These are phyloP conservation scores for Dicorynia guianensis DNA, from an alignment of 306 rosid species.

Conservation along the genomic window DNA sequence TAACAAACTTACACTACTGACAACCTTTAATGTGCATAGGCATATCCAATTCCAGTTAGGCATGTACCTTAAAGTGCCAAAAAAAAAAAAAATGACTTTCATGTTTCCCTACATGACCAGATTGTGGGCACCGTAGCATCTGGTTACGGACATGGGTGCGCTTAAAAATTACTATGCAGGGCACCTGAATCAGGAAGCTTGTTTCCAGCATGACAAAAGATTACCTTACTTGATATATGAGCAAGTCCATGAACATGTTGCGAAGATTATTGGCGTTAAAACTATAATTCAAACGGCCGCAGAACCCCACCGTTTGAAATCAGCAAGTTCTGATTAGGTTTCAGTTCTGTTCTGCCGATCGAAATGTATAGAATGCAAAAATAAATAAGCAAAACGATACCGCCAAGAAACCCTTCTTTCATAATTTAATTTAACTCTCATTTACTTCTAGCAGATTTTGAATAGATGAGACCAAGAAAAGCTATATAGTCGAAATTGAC, in stretches of 20 bases:
- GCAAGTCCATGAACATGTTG: slow-evolving; percentile 27
- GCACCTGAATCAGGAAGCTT: slow-evolving; percentile 33
- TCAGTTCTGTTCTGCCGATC: neutral
- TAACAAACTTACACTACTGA: slow-evolving; percentile 8
- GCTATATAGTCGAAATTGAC: neutral
- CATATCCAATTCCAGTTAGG: neutral
- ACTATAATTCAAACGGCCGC: neutral
- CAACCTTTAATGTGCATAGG: too few species aligned
- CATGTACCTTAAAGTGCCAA: neutral
- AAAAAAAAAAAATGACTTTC: too few species aligned
- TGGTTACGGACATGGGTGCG: slow-evolving; percentile 6
- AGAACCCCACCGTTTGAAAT: slow-evolving; percentile 9
- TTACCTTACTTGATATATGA: neutral
- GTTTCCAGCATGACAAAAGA: slow-evolving; percentile 32
- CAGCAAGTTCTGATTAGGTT: neutral
- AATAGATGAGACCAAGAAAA: neutral
- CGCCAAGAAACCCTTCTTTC: neutral
- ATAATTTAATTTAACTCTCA: neutral
- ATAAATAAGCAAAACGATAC: neutral
- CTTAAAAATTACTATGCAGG: neutral
- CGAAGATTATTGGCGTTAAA: neutral
- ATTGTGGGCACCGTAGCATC: slow-evolving; percentile 14
- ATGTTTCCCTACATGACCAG: neutral
- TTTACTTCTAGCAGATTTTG: neutral
- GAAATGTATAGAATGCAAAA: neutral